Evolutionary conservation across 228 moss, liverwort and hornwort genomes (phyloP).

Genomic region (Sphagnum magellanicum): DNA sequence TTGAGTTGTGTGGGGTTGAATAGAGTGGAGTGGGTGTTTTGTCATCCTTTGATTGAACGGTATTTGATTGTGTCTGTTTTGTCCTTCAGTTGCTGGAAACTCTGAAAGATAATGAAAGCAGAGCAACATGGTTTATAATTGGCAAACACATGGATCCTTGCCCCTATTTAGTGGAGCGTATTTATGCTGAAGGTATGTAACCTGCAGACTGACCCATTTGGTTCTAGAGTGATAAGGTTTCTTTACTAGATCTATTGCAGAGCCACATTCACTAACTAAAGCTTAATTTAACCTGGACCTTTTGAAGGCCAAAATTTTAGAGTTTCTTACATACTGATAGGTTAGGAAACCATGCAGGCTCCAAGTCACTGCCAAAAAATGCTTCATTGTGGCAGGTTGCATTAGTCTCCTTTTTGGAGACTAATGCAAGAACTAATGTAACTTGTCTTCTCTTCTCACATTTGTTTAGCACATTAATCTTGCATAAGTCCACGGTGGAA

Average conservation of each 20-base stretch:
- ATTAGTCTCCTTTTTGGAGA: too few relatives aligned
- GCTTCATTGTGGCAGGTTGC: too few relatives aligned
- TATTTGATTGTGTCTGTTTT: neutral
- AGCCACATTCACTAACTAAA: neutral
- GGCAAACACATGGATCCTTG: constrained; percentile 44
- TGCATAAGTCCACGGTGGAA: too few relatives aligned
- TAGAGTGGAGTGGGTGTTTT: neutral
- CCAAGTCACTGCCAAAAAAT: too few relatives aligned
- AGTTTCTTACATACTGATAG: too few relatives aligned
- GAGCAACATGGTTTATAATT: constrained; percentile 63
- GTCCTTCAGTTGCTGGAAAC: constrained; percentile 40
- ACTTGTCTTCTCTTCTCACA: too few relatives aligned
- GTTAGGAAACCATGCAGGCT: too few relatives aligned
- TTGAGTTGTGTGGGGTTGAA: neutral
- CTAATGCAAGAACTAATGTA: too few relatives aligned
- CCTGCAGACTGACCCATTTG: too few relatives aligned
- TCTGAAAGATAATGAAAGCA: constrained; percentile 42
- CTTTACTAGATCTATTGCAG: too few relatives aligned
- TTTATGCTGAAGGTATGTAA: constrained; percentile 35
- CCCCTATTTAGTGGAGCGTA: constrained; percentile 36
- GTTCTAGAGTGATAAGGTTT: too few relatives aligned
- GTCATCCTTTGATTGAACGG: neutral
- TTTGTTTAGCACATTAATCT: too few relatives aligned
- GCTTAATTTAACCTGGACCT: neutral
- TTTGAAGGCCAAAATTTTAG: neutral